Evolutionary conservation across 208 protist genomes (phyloP).

Genomic region (Acanthamoeba castellanii): DNA sequence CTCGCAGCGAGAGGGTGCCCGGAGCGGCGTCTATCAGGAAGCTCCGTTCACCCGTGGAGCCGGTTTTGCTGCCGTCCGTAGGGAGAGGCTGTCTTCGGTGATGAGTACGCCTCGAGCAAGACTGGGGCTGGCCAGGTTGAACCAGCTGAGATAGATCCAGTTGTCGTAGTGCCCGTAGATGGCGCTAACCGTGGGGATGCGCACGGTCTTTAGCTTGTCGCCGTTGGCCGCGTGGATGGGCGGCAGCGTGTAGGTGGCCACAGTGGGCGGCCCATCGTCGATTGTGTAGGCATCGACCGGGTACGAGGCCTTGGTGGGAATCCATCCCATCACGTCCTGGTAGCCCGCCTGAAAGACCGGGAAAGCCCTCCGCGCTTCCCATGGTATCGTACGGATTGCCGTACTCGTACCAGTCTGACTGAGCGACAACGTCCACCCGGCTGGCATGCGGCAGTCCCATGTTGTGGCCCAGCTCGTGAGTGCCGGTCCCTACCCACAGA

Average conservation of each 20-base stretch:
- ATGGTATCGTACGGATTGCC: not conserved
- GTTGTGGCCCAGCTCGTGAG: constrained; percentile 2
- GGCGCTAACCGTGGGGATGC: not conserved
- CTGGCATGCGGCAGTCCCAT: not conserved
- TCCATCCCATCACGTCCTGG: not conserved
- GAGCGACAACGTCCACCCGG: not conserved
- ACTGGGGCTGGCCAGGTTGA: not conserved
- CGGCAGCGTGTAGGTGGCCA: not conserved
- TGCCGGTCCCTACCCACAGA: not conserved
- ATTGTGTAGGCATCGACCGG: not conserved
- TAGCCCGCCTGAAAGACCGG: not conserved
- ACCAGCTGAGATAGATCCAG: constrained; percentile 3
- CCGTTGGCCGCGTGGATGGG: not conserved
- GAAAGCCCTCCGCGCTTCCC: not conserved
- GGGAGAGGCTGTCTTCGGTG: not conserved
- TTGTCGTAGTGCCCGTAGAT: not conserved
- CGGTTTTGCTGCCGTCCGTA: not conserved
- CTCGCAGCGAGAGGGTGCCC: not conserved
- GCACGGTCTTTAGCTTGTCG: not conserved
- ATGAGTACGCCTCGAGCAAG: not conserved
- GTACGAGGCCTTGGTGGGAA: not conserved
- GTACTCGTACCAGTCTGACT: not conserved
- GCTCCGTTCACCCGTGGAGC: not conserved
- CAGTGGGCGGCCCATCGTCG: not conserved
- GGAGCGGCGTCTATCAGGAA: not conserved